Conservation (phyloP, 176 grass and related monocot species). For the Guadua angustifolia region DNA sequence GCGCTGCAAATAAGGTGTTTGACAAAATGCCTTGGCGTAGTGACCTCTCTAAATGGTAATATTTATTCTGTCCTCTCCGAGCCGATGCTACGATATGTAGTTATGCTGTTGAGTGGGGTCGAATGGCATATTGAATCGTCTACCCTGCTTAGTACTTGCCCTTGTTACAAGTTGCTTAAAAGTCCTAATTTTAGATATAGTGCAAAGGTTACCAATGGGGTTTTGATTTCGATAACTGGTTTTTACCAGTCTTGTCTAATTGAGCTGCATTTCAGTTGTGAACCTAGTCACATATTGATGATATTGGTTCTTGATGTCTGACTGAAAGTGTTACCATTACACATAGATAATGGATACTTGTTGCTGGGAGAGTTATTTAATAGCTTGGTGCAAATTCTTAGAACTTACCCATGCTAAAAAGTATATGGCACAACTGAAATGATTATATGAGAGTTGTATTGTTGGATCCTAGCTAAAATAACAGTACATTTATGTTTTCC, state of each 20-base stretch:
- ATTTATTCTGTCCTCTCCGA: not conserved
- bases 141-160: not conserved
- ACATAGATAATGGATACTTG: not conserved
- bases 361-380: not conserved
- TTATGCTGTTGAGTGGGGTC: not conserved
- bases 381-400: constrained; percentile 10
- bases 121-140: not conserved
- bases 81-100: not conserved
- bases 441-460: not conserved
- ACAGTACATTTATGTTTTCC: constrained; percentile 5
- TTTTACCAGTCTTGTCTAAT: not conserved
- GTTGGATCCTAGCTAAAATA: not conserved
- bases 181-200: constrained; percentile 15
- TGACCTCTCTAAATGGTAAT: not conserved
- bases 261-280: constrained; percentile 21
- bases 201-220: not conserved
- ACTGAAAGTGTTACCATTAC: not conserved
- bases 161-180: not conserved
- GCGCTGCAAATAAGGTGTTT: constrained; percentile 46
- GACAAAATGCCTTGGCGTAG: constrained; percentile 44
- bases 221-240: constrained; percentile 13
- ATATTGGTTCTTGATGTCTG: not conserved
- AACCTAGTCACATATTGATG: not conserved
- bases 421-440: not conserved
- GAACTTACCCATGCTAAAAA: not conserved